Base-by-base conservation (phyloP, 192 early-diverging fungal species). In the Phlyctochytrium planicorne region DNA sequence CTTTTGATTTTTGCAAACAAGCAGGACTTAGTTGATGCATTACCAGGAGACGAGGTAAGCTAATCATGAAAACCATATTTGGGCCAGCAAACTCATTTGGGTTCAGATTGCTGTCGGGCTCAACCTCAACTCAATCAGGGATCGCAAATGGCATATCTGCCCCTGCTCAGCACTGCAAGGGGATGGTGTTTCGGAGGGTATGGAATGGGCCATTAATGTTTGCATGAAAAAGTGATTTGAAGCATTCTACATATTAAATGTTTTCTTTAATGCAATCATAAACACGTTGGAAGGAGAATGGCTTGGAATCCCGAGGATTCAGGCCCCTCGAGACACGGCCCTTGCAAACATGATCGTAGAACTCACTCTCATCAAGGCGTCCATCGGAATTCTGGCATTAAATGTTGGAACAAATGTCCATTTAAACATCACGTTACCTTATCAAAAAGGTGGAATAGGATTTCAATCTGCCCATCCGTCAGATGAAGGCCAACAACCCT, bases 1-100 rank as follows among this genome's bases (percentile, higher is more conserved):
- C 60, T 99, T 10, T 73, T 99, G 47, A 91, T 99, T 2, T 91
- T 98, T 84, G 97, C 96, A 17, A 99, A 99, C 71, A 99, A 99
- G 72, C 97, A 99, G 73, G 97, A 99, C 74, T 83, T 99, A 10
- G 62, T 76, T 12, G 75, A 59, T 14, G 81, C 85, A 10, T 62
- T 86, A 10, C 81, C 83, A 0, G 79, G 73, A 6, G 77, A 80
- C 40, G 84, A 86, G 67, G 84, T 84, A 68, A 29, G 52, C 16
- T 6, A 23, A 20, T 3, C 2, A 27, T 16, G 27, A 31, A n/a
- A 24, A 53, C 10, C 25, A 16, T 63, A 3, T 2, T 32, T 52
- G 30, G 14, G 2, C 31, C 27, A 1, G 25, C 10, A 34, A 4
- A 10, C 6, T 34, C 1, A 47, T 68, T 24, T 69, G 14, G 17